Conservation (phyloP, 1,139 yeast genomes). For the Pichia sp. region DNA sequence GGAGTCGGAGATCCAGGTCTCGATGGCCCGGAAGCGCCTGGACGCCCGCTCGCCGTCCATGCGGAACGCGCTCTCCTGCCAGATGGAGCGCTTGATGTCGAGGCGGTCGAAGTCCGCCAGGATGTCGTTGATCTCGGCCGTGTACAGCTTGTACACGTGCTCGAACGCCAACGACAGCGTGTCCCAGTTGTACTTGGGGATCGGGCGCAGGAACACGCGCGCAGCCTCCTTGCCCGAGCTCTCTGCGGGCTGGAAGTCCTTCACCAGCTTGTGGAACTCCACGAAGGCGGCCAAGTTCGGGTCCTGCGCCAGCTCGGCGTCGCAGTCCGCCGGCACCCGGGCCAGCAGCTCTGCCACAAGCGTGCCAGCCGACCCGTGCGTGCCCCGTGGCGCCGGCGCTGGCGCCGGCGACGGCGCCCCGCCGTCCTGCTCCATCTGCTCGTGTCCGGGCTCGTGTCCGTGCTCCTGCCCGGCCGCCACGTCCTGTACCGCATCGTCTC, state of each 20-base stretch:
- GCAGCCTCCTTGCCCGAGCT: background rate
- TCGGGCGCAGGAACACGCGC: background rate
- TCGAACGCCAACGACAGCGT: slow-evolving; percentile 22
- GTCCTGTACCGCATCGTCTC: slow-evolving; percentile 3
- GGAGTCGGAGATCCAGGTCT: slow-evolving; percentile 19
- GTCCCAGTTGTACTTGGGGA: slow-evolving; percentile 25
- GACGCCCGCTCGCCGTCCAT: slow-evolving; percentile 23
- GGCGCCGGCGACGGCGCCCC: no score
- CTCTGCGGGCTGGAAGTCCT: slow-evolving; percentile 1
- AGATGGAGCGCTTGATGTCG: slow-evolving; percentile 22
- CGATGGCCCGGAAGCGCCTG: slow-evolving; percentile 16
- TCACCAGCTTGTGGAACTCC: slow-evolving; percentile 5
- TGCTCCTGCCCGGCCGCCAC: background rate
- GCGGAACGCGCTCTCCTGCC: slow-evolving; percentile 27
- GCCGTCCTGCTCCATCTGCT: no score
- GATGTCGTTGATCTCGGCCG: slow-evolving; percentile 22
- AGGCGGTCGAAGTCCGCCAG: slow-evolving; percentile 22
- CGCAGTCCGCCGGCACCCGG: background rate
- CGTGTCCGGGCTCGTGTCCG: no score
- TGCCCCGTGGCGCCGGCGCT: no score
- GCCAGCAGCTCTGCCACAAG: background rate
- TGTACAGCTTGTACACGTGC: slow-evolving; percentile 20
- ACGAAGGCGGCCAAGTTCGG: slow-evolving; percentile 10
- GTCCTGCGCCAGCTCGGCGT: slow-evolving; percentile 4
- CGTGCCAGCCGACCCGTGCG: background rate